A percentile compares a stretch with the other conserved stretches of the same genome.
phyloP scores from a whole-genome alignment of 176 grass and related monocot species.

The Oryza coarctata region DNA sequence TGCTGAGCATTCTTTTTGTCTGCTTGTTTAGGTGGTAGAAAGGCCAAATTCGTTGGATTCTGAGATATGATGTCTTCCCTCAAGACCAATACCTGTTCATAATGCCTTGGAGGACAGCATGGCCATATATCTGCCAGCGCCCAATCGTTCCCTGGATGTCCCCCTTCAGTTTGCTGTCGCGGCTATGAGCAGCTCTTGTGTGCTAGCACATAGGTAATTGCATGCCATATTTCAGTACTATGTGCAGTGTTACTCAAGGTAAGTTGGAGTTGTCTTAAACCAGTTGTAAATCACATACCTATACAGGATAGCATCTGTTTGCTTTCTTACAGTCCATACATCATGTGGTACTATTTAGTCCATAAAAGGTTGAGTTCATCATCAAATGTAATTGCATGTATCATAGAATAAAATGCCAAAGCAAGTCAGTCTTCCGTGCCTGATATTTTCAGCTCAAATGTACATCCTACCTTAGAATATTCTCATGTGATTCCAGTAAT shows the following conservation, averaged over 20 bases:
- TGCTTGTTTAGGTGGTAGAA: conserved; percentile 56
- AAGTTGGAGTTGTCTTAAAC: conserved; percentile 24
- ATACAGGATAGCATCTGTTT: conserved; percentile 32
- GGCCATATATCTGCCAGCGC: not conserved
- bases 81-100: conserved; percentile 4
- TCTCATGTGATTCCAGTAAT: not conserved
- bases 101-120: not conserved
- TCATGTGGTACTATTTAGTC: conserved; percentile 27
- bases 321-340: conserved; percentile 44
- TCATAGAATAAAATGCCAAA: conserved; percentile 35
- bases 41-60: conserved; percentile 41
- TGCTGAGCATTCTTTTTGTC: conserved; percentile 16
- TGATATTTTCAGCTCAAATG: not conserved
- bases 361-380: conserved; percentile 6
- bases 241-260: conserved; percentile 28
- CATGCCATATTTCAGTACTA: conserved; percentile 10
- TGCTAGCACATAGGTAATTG: conserved; percentile 11
- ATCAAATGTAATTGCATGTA: conserved; percentile 39
- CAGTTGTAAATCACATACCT: conserved; percentile 39
- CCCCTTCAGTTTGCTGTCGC: not conserved
- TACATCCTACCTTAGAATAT: not conserved
- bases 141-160: not conserved
- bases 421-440: conserved; percentile 10
- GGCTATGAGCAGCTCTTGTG: not conserved
- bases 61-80: conserved; percentile 52